These are phyloP conservation scores for Sanguinoderma infundibulare DNA, from an alignment of 1,284 basidiomycete genomes.

Conservation along the genomic window DNA sequence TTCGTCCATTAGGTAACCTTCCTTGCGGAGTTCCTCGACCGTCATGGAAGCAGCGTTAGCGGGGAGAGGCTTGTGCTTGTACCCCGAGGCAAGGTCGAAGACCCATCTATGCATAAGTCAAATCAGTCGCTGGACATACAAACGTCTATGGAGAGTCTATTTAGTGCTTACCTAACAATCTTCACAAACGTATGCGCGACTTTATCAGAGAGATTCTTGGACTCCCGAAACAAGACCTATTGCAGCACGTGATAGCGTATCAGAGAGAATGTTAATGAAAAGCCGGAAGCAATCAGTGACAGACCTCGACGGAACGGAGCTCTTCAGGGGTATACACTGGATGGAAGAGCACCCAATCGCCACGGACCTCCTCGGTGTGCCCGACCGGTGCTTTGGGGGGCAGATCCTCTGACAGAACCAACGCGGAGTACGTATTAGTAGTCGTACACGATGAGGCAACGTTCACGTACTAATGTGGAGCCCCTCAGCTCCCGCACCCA, in stretches of 20 bases:
- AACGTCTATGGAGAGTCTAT: background rate
- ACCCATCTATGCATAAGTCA: constrained; percentile 45
- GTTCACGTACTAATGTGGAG: constrained; percentile 36
- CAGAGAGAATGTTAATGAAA: background rate
- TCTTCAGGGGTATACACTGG: constrained; percentile 83
- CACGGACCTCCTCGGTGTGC: constrained; percentile 43
- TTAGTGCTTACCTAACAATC: constrained; percentile 49
- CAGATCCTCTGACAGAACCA: constrained; percentile 25
- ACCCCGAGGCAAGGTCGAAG: constrained; percentile 82
- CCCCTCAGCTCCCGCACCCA: constrained; percentile 35
- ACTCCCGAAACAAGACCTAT: constrained; percentile 75
- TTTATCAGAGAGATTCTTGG: constrained; percentile 74
- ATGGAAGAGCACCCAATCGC: constrained; percentile 85
- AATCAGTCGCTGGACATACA: background rate
- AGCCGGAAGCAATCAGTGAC: too few species aligned
- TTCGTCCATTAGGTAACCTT: constrained; percentile 75
- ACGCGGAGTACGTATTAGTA: background rate
- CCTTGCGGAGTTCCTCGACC: constrained; percentile 71
- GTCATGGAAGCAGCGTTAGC: constrained; percentile 59
- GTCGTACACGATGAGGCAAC: background rate
- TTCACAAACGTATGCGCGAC: constrained; percentile 69
- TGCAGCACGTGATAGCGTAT: background rate
- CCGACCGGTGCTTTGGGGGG: constrained; percentile 4
- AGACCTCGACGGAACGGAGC: constrained; percentile 75
- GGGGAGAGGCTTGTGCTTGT: constrained; percentile 76